A percentile compares a stretch with the other conserved stretches of the same genome.
Evolutionary conservation across 1,284 basidiomycete species (phyloP).

Genomic region (Malassezia nana): DNA sequence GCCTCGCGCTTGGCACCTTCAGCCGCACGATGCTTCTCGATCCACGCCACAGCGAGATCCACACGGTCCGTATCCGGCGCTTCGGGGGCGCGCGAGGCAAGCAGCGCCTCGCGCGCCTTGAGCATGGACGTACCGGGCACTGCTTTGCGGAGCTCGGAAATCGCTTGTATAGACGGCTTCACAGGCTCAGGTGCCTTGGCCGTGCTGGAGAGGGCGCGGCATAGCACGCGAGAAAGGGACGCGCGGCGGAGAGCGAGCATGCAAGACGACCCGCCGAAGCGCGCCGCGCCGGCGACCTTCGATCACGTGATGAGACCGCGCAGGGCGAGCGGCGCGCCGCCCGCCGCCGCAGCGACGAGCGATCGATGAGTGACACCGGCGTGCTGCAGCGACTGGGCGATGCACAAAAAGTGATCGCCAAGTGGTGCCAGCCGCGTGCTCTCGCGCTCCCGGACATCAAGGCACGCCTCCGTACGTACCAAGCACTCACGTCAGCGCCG

Average conservation of each 20-base stretch:
- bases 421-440: constrained; percentile 17
- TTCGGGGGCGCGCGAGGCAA: constrained; percentile 51
- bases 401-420: constrained; percentile 14
- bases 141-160: constrained; percentile 72
- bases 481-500: constrained; percentile 16
- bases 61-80: constrained; percentile 59
- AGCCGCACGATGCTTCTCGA: constrained; percentile 62
- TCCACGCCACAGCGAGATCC: constrained; percentile 65
- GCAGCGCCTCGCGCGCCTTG: constrained; percentile 79
- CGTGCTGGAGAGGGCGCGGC: background rate
- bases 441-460: constrained; percentile 17
- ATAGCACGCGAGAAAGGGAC: background rate
- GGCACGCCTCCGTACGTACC: constrained; percentile 15
- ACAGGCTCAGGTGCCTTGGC: background rate
- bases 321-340: constrained; percentile 1
- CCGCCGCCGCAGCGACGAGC: constrained; percentile 1
- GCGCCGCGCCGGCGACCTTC: background rate
- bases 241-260: background rate
- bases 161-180: constrained; percentile 58
- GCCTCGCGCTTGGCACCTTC: constrained; percentile 70
- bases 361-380: constrained; percentile 11
- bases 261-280: background rate
- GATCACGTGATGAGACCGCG: background rate
- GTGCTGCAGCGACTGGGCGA: constrained; percentile 12
- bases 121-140: constrained; percentile 63